A percentile compares a stretch with the other conserved stretches of the same genome.
phyloP scores from a whole-genome alignment of 805 yeast species.

The Scheffersomyces coipomensis region DNA sequence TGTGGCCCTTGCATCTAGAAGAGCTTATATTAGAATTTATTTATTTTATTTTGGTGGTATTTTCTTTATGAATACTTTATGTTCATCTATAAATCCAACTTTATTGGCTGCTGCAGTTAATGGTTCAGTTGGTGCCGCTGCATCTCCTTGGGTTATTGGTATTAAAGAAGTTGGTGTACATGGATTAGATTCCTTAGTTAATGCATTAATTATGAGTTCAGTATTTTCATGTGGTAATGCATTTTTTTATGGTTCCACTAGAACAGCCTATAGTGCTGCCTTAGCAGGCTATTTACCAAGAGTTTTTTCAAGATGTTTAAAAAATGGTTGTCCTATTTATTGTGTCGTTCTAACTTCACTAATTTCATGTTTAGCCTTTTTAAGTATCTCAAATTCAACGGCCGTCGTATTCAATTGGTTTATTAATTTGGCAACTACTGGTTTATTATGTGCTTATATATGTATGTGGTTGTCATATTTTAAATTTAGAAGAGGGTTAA shows the following conservation, averaged over 20 bases:
- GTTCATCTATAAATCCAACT: slow-evolving; percentile 32
- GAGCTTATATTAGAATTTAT: slow-evolving; percentile 33
- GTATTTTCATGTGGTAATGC: slow-evolving; percentile 40
- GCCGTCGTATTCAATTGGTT: slow-evolving; percentile 35
- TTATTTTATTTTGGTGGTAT: slow-evolving; percentile 37
- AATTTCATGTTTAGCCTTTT: slow-evolving; percentile 25
- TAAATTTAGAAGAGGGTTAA: slow-evolving; percentile 26
- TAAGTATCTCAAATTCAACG: slow-evolving; percentile 26
- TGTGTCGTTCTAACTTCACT: slow-evolving; percentile 20
- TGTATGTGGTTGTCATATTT: slow-evolving; percentile 32
- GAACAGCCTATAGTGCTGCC: slow-evolving; percentile 32
- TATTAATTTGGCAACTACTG: slow-evolving; percentile 35
- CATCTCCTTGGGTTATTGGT: slow-evolving; percentile 39
- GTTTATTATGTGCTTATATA: slow-evolving; percentile 26
- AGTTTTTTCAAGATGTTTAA: slow-evolving; percentile 28
- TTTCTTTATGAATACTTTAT: slow-evolving; percentile 33
- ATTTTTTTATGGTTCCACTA: slow-evolving; percentile 32
- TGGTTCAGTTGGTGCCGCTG: slow-evolving; percentile 37
- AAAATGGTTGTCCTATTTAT: slow-evolving; percentile 32
- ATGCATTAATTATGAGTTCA: slow-evolving; percentile 30
- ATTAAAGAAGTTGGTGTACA: slow-evolving; percentile 31
- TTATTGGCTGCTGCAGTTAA: slow-evolving; percentile 19
- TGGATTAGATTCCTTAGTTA: slow-evolving; percentile 34
- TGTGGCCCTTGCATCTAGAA: slow-evolving; percentile 32
- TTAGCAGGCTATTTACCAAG: slow-evolving; percentile 36